Base-by-base conservation (phyloP, 2,329 filamentous ascomycete genomes). In the Dryadomyces quercus-mongolicae region DNA sequence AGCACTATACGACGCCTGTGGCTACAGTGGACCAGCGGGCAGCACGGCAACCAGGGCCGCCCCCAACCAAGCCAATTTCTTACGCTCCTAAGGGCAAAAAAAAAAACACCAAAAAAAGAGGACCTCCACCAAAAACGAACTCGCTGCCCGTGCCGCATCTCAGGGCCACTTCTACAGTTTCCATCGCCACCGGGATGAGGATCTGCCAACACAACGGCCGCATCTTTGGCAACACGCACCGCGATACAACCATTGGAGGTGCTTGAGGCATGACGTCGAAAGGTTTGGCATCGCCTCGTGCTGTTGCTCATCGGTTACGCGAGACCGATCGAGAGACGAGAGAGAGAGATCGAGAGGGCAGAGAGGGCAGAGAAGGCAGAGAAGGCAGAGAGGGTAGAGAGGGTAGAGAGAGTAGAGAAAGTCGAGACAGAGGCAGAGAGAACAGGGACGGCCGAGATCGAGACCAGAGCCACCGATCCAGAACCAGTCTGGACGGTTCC, bases 121-220 rank as follows among this genome's bases (percentile, higher is more conserved):
- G 18, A 40, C 50, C 16, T 52, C 36, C 50, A 31, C 58, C 57
- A 61, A 58, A 61, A 49, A 60, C 61, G 46, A 65, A 31, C 25
- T 31, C 25, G 25, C 25, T 31, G 25, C 4, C 8, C 25, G 25
- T 31, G 25, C 25, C 25, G 25, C 25, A 31, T 31, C 25, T 31
- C 25, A 31, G 63, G 62, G 61, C 59, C 55, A 61, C 59, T 58
- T 42, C 36, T 53, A 47, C 48, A n/a, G 34, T 34, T 56, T 46
- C 49, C 53, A 57, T 60, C 60, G 56, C 61, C 60, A 62, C 62
- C 67, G 66, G 64, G 62, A 71, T 68, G 68, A 63, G 67, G 66
- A 67, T 59, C 69, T 71, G 67, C 67, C 68, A 67, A 65, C 70
- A 65, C 68, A 71, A 9, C 66, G 63, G 63, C 58, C 66, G 61